These are phyloP conservation scores for Pseudogymnoascus sp. DNA, from an alignment of 2,329 filamentous ascomycete genomes.

Conservation along the genomic window DNA sequence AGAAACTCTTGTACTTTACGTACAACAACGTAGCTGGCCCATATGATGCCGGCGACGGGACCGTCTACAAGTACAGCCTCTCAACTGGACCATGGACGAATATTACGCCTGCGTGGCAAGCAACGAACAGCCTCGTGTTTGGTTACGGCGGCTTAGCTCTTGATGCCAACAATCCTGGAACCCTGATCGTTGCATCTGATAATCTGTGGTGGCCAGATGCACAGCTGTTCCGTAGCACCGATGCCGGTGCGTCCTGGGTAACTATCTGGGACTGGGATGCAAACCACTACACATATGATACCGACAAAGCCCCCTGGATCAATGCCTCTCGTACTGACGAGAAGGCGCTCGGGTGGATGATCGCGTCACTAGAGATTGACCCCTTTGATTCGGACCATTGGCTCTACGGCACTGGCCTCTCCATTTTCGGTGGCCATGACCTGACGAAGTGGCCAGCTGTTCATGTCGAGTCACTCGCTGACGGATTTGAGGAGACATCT, in stretches of 20 bases:
- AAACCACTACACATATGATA: slow-evolving; percentile 41
- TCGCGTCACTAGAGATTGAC: slow-evolving; percentile 49
- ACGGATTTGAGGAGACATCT: slow-evolving; percentile 47
- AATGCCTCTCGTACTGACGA: slow-evolving; percentile 38
- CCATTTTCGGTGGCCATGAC: slow-evolving; percentile 45
- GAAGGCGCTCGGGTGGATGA: slow-evolving; percentile 49
- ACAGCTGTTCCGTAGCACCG: slow-evolving; percentile 45
- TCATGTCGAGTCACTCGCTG: slow-evolving; percentile 41
- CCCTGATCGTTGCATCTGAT: slow-evolving; percentile 46
- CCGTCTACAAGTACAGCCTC: slow-evolving; percentile 47
- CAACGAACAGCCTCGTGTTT: slow-evolving; percentile 35
- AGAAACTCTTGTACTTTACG: slow-evolving; percentile 47
- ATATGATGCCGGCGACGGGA: slow-evolving; percentile 47
- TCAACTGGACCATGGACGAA: slow-evolving; percentile 41
- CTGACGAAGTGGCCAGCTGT: slow-evolving; percentile 46
- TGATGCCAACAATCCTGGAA: slow-evolving; percentile 46
- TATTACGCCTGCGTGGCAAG: slow-evolving; percentile 45
- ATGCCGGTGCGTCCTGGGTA: slow-evolving; percentile 42
- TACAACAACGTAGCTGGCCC: slow-evolving; percentile 49
- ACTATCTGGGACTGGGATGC: slow-evolving; percentile 43
- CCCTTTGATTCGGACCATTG: slow-evolving; percentile 52
- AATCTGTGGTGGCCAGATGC: slow-evolving; percentile 55
- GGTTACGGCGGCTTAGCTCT: slow-evolving; percentile 50
- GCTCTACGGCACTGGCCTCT: slow-evolving; percentile 53
- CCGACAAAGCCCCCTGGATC: slow-evolving; percentile 46